Evolutionary conservation across 306 rosid genomes (phyloP).

Genomic region (Sicyos edulis): DNA sequence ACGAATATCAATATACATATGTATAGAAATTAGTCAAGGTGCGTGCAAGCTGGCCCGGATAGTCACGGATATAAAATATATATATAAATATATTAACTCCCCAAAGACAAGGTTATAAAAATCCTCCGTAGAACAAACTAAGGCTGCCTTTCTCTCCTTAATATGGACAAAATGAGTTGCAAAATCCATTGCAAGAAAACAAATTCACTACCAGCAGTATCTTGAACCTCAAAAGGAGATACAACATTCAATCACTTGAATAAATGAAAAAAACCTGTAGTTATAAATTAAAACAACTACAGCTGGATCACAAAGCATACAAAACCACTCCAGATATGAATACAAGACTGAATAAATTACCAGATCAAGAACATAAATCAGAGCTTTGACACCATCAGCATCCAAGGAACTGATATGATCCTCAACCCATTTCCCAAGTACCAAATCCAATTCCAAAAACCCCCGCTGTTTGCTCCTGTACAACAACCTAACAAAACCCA

Average conservation of each 20-base stretch:
- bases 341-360: conserved; percentile 27
- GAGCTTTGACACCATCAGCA: conserved; percentile 54
- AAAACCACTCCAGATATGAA: not conserved
- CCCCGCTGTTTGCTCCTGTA: conserved; percentile 95
- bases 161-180: not conserved
- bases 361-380: conserved; percentile 62
- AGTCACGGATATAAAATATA: too few species aligned
- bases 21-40: too few species aligned
- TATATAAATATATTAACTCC: too few species aligned
- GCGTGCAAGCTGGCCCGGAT: too few species aligned
- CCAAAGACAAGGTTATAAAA: too few species aligned
- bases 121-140: too few species aligned
- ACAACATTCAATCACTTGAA: not conserved
- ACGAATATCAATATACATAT: too few species aligned
- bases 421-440: conserved; percentile 92
- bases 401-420: conserved; percentile 63
- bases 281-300: not conserved
- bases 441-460: conserved; percentile 75
- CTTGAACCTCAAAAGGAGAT: not conserved
- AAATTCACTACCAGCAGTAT: not conserved
- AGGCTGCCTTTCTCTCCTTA: too few species aligned
- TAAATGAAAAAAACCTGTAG: not conserved
- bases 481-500: conserved; percentile 36
- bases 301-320: not conserved
- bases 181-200: conserved; percentile 5